phyloP scores from a whole-genome alignment of 2,329 filamentous ascomycete genomes.

The Catunica adiposa region DNA sequence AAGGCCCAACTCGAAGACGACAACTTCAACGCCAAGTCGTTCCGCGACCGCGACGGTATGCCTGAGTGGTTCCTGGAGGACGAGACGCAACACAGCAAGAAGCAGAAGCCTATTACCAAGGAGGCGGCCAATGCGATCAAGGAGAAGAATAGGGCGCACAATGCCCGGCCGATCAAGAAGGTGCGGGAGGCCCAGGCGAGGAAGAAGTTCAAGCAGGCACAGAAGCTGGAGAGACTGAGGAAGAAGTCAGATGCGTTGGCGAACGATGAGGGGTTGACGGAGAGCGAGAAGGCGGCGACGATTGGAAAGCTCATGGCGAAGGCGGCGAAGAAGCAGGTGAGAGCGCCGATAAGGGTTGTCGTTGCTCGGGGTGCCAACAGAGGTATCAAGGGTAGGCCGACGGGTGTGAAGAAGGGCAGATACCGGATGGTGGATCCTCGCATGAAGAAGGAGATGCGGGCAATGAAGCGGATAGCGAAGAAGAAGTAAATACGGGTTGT shows the following conservation, averaged over 20 bases:
- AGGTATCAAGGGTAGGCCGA: slow-evolving; percentile 71
- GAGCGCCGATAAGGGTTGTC: slow-evolving; percentile 68
- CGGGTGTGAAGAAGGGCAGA: slow-evolving; percentile 70
- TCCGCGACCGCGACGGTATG: slow-evolving; percentile 78
- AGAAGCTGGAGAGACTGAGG: slow-evolving; percentile 80
- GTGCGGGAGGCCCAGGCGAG: slow-evolving; percentile 89
- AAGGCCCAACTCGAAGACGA: slow-evolving; percentile 73
- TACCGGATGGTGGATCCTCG: slow-evolving; percentile 95
- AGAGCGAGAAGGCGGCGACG: slow-evolving; percentile 83
- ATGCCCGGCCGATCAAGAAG: slow-evolving; percentile 97
- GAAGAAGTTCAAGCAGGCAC: slow-evolving; percentile 92
- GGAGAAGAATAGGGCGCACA: slow-evolving; percentile 81
- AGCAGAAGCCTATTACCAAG: slow-evolving; percentile 77
- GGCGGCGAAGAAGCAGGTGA: slow-evolving; percentile 73
- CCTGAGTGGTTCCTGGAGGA: slow-evolving; percentile 98
- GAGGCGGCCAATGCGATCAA: slow-evolving; percentile 83
- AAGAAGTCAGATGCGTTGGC: slow-evolving; percentile 89
- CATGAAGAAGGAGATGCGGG: slow-evolving; percentile 91
- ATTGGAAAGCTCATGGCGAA: slow-evolving; percentile 70
- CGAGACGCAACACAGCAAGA: slow-evolving; percentile 66
- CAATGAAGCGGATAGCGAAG: slow-evolving; percentile 62
- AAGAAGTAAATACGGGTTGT: slow-evolving; percentile 33
- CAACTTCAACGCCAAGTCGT: slow-evolving; percentile 80
- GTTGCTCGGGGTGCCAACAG: slow-evolving; percentile 74
- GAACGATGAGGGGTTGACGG: slow-evolving; percentile 80